These are phyloP conservation scores for Helicostylum pulchrum DNA, from an alignment of 192 early-diverging fungal species.

Conservation along the genomic window DNA sequence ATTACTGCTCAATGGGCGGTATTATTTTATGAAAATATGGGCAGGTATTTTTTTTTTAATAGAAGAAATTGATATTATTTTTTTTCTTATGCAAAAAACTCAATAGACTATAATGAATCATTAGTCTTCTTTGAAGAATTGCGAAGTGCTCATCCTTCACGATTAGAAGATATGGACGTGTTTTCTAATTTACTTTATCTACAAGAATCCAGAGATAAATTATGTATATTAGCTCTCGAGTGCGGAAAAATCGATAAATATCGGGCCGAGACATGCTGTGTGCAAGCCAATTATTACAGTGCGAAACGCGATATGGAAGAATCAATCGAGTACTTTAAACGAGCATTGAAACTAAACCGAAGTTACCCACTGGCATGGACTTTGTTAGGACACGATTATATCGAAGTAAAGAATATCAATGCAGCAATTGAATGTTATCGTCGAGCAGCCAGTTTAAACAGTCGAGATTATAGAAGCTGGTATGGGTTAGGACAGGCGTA, in stretches of 20 bases:
- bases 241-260: constrained; percentile 71
- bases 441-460: constrained; percentile 74
- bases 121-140: constrained; percentile 67
- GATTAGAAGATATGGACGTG: constrained; percentile 77
- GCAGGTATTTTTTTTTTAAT: background rate
- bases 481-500: constrained; percentile 89
- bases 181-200: constrained; percentile 89
- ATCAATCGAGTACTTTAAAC: constrained; percentile 83
- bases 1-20: constrained; percentile 61
- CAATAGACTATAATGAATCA: constrained; percentile 70
- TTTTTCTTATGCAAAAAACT: background rate
- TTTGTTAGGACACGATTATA: constrained; percentile 91
- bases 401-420: constrained; percentile 86
- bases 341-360: constrained; percentile 77
- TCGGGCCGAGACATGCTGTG: constrained; percentile 84
- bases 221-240: constrained; percentile 76
- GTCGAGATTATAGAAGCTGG: constrained; percentile 87
- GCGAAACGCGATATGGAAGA: constrained; percentile 75
- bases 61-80: background rate
- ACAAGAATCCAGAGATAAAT: constrained; percentile 62
- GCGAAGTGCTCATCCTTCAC: constrained; percentile 67
- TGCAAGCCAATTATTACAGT: constrained; percentile 88
- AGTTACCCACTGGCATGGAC: constrained; percentile 83
- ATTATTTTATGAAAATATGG: constrained; percentile 54
- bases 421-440: constrained; percentile 90